A percentile compares a stretch with the other conserved stretches of the same genome.
These are phyloP conservation scores for Phytophthora quininea DNA, from an alignment of 352 stramenopile genomes.

Conservation along the genomic window DNA sequence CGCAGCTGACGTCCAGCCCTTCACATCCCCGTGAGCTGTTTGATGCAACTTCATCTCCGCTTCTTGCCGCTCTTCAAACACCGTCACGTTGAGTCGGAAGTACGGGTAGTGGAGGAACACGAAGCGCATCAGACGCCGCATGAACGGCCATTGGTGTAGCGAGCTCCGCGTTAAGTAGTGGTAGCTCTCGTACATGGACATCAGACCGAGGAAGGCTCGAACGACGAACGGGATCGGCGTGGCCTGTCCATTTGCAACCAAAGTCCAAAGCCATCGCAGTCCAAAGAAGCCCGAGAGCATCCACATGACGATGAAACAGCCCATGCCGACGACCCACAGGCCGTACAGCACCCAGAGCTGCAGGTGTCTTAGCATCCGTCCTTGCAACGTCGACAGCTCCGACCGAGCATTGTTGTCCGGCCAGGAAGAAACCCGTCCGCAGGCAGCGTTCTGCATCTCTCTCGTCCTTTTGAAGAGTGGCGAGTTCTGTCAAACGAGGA, in stretches of 20 bases:
- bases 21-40: conserved; percentile 15
- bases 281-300: conserved; percentile 16
- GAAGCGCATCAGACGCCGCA: conserved; percentile 43
- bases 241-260: not conserved
- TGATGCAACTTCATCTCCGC: conserved; percentile 21
- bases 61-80: conserved; percentile 46
- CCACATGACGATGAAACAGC: conserved; percentile 31
- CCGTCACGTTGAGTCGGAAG: conserved; percentile 48
- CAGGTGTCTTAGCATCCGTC: conserved; percentile 32
- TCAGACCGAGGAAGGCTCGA: conserved; percentile 30
- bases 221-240: conserved; percentile 20
- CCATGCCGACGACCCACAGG: conserved; percentile 36
- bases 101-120: conserved; percentile 55
- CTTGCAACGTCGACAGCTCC: conserved; percentile 38
- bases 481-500: not conserved
- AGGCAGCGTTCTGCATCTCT: conserved; percentile 23
- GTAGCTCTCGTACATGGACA: conserved; percentile 53
- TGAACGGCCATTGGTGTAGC: conserved; percentile 47
- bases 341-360: conserved; percentile 37
- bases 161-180: conserved; percentile 25
- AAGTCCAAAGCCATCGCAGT: conserved; percentile 4
- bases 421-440: conserved; percentile 19
- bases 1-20: conserved; percentile 72
- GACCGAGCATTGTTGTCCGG: conserved; percentile 29
- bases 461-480: conserved; percentile 13